Conservation (phyloP, 805 yeast species). For the Candida quercuum region DNA sequence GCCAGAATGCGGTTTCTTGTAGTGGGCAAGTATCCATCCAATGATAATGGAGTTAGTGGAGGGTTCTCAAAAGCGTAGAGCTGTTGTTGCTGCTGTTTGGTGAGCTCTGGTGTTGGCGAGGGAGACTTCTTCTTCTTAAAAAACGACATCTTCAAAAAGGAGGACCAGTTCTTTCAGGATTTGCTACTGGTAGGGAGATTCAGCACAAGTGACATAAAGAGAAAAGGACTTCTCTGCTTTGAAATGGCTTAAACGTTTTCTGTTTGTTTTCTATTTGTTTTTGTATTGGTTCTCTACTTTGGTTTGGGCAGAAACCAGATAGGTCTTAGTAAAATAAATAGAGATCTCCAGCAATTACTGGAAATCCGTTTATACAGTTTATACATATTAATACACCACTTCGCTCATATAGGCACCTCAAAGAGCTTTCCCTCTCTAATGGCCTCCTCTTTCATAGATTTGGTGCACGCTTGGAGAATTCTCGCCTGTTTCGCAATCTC, state of each 20-base stretch:
- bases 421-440: constrained; percentile 21
- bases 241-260: background rate
- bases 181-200: too few species aligned
- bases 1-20: constrained; percentile 58
- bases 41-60: constrained; percentile 49
- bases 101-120: background rate
- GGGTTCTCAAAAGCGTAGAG: constrained; percentile 7
- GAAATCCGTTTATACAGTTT: too few species aligned
- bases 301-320: background rate
- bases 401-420: constrained; percentile 2
- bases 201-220: too few species aligned
- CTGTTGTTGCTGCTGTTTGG: background rate
- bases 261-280: background rate
- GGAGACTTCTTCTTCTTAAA: constrained; percentile 1
- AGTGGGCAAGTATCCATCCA: constrained; percentile 54
- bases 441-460: constrained; percentile 53
- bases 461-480: constrained; percentile 69
- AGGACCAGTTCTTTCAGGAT: background rate
- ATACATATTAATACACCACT: too few species aligned
- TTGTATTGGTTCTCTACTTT: background rate
- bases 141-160: background rate
- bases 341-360: too few species aligned
- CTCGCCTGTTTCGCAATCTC: constrained; percentile 78
- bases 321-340: background rate
- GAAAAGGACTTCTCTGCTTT: too few species aligned